A percentile compares a stretch with the other conserved stretches of the same genome.
Evolutionary conservation across 306 rosid genomes (phyloP).

Genomic region (Malus sylvestris): DNA sequence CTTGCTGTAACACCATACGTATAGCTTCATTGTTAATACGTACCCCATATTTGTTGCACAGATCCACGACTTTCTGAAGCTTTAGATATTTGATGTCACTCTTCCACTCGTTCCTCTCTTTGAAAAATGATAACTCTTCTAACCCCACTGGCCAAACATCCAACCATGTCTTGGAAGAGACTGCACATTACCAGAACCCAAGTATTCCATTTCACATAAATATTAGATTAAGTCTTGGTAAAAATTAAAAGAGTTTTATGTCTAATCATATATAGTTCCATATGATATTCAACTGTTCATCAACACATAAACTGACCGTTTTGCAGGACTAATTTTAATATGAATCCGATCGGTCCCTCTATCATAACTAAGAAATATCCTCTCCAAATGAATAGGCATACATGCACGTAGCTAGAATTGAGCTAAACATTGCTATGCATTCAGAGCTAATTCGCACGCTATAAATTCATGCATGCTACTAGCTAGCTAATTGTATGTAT

Average conservation of each 20-base stretch:
- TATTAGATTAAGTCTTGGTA: background rate
- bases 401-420: background rate
- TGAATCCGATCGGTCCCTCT: background rate
- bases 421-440: background rate
- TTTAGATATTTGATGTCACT: slow-evolving; percentile 37
- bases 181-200: slow-evolving; percentile 13
- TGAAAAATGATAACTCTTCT: slow-evolving; percentile 17
- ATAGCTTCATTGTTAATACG: background rate
- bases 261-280: background rate
- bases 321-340: background rate
- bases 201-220: background rate
- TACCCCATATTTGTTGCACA: slow-evolving; percentile 47
- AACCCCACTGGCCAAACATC: slow-evolving; percentile 42
- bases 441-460: background rate
- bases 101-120: slow-evolving; percentile 16
- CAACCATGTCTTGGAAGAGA: slow-evolving; percentile 33
- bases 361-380: background rate
- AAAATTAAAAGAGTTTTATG: background rate
- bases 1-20: background rate
- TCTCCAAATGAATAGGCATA: background rate
- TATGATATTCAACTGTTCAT: background rate
- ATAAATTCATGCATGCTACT: background rate
- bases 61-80: slow-evolving; percentile 32
- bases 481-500: background rate
- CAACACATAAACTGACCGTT: background rate